Conservation (phyloP, 2,329 filamentous ascomycete species). For the Grosmannia serpens region DNA sequence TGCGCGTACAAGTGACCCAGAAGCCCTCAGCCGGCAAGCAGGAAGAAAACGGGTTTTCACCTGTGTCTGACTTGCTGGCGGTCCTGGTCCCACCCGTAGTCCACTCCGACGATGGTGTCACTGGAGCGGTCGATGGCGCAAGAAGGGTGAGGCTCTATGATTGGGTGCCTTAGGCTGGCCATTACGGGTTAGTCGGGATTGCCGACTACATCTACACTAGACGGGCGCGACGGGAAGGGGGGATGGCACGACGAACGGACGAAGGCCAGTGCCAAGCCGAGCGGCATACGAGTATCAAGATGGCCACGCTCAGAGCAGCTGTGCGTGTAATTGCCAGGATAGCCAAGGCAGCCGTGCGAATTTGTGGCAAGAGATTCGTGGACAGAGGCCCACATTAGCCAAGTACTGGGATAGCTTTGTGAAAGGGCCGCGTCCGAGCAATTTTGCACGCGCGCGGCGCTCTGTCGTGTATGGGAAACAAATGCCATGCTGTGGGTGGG, state of each 20-base stretch:
- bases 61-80: not conserved
- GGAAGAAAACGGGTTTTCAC: not conserved
- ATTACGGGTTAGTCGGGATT: not conserved
- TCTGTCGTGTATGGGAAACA: not conserved
- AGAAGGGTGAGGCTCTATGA: conserved; percentile 4
- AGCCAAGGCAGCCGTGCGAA: not conserved
- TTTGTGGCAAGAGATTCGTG: not conserved
- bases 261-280: not conserved
- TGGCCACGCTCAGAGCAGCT: too few relatives aligned
- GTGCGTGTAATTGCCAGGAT: not conserved
- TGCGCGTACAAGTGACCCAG: not conserved
- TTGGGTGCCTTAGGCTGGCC: conserved; percentile 9
- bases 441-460: not conserved
- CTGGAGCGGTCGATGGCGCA: conserved; percentile 11
- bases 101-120: conserved; percentile 12
- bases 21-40: not conserved
- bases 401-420: not conserved
- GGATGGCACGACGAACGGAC: not conserved
- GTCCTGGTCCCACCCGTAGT: not conserved
- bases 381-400: not conserved
- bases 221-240: not conserved
- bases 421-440: not conserved
- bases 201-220: not conserved
- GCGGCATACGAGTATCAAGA: not conserved
- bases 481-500: not conserved